Conservation (phyloP, 148 eudicot genomes). For the Vaccinium corymbosum region DNA sequence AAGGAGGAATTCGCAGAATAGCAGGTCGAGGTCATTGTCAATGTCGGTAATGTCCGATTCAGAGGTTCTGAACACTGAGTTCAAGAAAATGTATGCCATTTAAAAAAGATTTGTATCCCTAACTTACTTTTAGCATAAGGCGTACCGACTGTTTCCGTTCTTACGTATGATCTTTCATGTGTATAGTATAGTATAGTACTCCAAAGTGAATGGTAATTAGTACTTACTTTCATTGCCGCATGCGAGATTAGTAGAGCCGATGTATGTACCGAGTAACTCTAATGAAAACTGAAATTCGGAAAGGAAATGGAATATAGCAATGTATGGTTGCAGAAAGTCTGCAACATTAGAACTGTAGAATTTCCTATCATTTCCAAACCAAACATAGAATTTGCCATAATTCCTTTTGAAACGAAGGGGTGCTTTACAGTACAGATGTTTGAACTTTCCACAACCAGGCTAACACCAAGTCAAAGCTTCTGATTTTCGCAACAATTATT, state of each 20-base stretch:
- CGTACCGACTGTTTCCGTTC: neutral
- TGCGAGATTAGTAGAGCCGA: neutral
- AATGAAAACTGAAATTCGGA: neutral
- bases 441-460: neutral
- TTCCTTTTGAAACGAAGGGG: neutral
- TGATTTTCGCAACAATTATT: neutral
- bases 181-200: constrained; percentile 5
- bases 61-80: constrained; percentile 43
- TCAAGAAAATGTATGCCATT: constrained; percentile 69
- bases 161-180: neutral
- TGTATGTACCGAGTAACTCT: neutral
- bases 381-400: neutral
- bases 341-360: neutral
- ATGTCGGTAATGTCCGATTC: constrained; percentile 47
- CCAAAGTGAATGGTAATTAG: neutral
- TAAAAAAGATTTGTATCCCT: constrained; percentile 15
- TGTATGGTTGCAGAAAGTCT: neutral
- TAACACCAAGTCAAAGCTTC: neutral
- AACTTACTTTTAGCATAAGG: neutral
- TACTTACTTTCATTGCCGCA: neutral
- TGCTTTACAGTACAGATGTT: neutral
- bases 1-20: constrained; percentile 36
- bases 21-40: constrained; percentile 47
- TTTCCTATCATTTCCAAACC: neutral
- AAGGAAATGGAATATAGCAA: neutral